phyloP scores from a whole-genome alignment of 192 early-diverging fungal genomes.

The Coemansia sp. region DNA sequence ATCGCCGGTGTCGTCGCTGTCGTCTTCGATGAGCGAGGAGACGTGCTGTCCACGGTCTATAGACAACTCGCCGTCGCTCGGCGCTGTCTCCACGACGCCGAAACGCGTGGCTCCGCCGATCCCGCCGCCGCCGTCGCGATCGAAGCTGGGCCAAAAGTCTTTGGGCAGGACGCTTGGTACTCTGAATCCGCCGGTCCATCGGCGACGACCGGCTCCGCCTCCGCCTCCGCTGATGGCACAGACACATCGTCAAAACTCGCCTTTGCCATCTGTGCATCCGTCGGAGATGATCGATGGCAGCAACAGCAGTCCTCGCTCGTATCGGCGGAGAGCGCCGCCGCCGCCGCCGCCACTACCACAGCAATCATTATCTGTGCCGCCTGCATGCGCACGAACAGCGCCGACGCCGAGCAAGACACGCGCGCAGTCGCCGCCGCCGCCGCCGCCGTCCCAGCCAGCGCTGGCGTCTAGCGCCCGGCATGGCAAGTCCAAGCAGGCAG shows the following conservation, averaged over 20 bases:
- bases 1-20: slow-evolving; percentile 38
- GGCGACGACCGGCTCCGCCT: slow-evolving; percentile 32
- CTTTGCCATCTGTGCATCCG: neutral
- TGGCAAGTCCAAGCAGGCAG: slow-evolving; percentile 10
- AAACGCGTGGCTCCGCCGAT: slow-evolving; percentile 29
- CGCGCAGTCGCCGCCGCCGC: too few species aligned
- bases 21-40: slow-evolving; percentile 43
- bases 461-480: slow-evolving; percentile 13
- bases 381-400: slow-evolving; percentile 1
- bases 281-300: neutral
- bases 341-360: slow-evolving; percentile 23
- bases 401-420: slow-evolving; percentile 1
- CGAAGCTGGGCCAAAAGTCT: slow-evolving; percentile 7
- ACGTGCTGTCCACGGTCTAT: slow-evolving; percentile 26
- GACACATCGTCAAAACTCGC: neutral
- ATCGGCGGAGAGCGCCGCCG: slow-evolving; percentile 15
- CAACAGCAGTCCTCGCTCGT: neutral
- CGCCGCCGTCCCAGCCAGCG: slow-evolving; percentile 17
- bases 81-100: slow-evolving; percentile 3
- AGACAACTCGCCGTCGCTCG: slow-evolving; percentile 7
- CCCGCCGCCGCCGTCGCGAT: slow-evolving; percentile 5
- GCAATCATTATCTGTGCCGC: too few species aligned
- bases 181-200: slow-evolving; percentile 6
- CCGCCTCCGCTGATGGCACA: slow-evolving; percentile 4
- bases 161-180: neutral